Percentiles rank a stretch among this genome's conserved stretches.
Evolutionary conservation across 129 eudicot species (phyloP).

Genomic region (carrot (Daucus carota)): DH1_v3.0 NC_030382.2:45652501-45653000

Average conservation of each 20-base stretch:
- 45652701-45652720: constrained; percentile 84
- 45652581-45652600: constrained; percentile 48
- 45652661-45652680: constrained; percentile 64
- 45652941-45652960: constrained; percentile 91
- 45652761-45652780: not conserved
- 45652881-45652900: constrained; percentile 36
- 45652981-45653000: constrained; percentile 52
- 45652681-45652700: constrained; percentile 70
- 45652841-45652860: not conserved
- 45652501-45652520: not conserved
- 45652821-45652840: not conserved
- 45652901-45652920: constrained; percentile 52
- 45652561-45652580: constrained; percentile 29
- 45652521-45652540: not conserved
- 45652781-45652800: not conserved
- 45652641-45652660: constrained; percentile 81
- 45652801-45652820: not conserved
- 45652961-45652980: constrained; percentile 83
- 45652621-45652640: constrained; percentile 46
- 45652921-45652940: constrained; percentile 67
- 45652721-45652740: constrained; percentile 94
- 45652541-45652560: not conserved
- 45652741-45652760: constrained; percentile 60
- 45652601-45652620: constrained; percentile 74
- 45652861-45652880: not conserved